Base-by-base conservation (phyloP, 1,284 basidiomycete species). In the Leccinum ponderosum region DNA sequence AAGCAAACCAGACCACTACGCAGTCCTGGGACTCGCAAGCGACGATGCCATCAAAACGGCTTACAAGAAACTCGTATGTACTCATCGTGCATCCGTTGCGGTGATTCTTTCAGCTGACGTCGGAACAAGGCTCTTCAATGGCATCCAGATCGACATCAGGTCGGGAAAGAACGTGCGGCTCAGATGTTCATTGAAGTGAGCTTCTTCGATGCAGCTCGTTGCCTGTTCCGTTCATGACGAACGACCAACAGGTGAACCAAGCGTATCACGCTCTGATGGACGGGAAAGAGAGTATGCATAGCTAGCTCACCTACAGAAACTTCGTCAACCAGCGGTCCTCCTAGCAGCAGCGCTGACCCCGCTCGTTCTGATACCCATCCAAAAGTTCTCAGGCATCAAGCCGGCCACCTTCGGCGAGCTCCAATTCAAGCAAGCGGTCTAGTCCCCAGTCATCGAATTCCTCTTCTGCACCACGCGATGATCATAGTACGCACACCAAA, bases 281-380 rank as follows among this genome's bases (percentile, higher is more conserved):
- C 76, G 92, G 92, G 76, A 89, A 91, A 72, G 89, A 92, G 76
- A 84, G 86, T 27, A 70, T 74, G 71, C 68, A 61, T 55, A 64
- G 66, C 29, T 62, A n/a, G n/a, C n/a, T n/a, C 68, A 44, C 67
- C 73, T 48, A 53, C 65, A 53, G 72, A 75, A 44, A 59, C 70
- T 29, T 64, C 74, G 31, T 58, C 72, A 59, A 62, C 72, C 55
- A 63, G 48, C 59, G 48, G 55, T 51, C 62, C 70, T 53, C 55
- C 65, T 65, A 35, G 60, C 44, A 61, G 64, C 52, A 65, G 65
- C 56, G 55, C 55, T 58, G 65, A 65, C 14, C 50, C 70, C 62
- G 55, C 65, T 65, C 66, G 22, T 66, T 71, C 65, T 37, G 64
- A 72, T 48, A 59, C 64, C 52, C 63, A 64, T 17, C 3, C 73